phyloP scores from a whole-genome alignment of 352 stramenopile species.

The Phytopythium oedochilum region DNA sequence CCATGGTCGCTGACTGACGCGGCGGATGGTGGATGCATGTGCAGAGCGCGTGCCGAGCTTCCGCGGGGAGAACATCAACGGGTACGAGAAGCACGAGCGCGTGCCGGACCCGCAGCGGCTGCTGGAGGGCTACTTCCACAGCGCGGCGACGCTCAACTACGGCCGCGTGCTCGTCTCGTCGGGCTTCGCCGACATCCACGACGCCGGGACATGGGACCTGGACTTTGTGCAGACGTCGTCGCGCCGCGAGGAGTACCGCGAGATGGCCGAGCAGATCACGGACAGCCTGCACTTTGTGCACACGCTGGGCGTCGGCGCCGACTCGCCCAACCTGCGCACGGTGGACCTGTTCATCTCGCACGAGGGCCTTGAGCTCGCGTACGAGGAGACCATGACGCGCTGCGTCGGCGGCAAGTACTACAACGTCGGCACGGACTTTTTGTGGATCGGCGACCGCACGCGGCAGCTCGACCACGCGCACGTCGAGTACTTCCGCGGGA shows the following conservation, averaged over 20 bases:
- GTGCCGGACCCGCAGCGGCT: slow-evolving; percentile 93
- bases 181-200: slow-evolving; percentile 96
- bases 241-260: slow-evolving; percentile 90
- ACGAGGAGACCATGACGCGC: slow-evolving; percentile 97
- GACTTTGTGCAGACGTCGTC: slow-evolving; percentile 97
- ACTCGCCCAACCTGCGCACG: slow-evolving; percentile 87
- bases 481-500: slow-evolving; percentile 97
- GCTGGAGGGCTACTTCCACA: slow-evolving; percentile 97
- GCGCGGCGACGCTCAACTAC: slow-evolving; percentile 97
- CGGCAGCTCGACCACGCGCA: slow-evolving; percentile 97
- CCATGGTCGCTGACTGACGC: not conserved
- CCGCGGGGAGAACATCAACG: slow-evolving; percentile 98
- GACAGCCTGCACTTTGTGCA: slow-evolving; percentile 96
- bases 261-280: slow-evolving; percentile 97
- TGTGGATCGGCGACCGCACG: slow-evolving; percentile 99
- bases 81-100: slow-evolving; percentile 90
- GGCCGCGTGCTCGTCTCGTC: slow-evolving; percentile 92
- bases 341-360: slow-evolving; percentile 98
- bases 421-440: slow-evolving; percentile 97
- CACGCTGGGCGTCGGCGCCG: slow-evolving; percentile 93
- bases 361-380: slow-evolving; percentile 97
- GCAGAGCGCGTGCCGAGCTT: slow-evolving; percentile 93
- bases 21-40: not conserved
- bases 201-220: slow-evolving; percentile 97
- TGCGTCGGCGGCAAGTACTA: slow-evolving; percentile 95